A percentile compares a stretch with the other conserved stretches of the same genome.
Conservation (phyloP, 2,329 filamentous ascomycete genomes). For the Colletotrichum sp. region DNA sequence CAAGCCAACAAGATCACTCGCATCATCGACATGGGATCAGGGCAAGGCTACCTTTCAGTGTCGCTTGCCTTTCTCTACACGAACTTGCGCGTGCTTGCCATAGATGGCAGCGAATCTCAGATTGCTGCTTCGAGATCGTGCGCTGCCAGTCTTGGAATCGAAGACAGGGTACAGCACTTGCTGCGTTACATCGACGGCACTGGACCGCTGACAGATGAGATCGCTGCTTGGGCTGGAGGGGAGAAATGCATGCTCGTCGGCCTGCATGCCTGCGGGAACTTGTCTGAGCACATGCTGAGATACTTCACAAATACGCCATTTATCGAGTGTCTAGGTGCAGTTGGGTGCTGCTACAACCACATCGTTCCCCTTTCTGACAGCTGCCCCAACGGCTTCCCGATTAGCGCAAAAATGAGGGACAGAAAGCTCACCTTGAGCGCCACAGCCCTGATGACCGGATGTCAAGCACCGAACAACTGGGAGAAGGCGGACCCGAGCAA, state of each 20-base stretch:
- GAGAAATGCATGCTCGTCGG: constrained; percentile 34
- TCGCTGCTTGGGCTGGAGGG: constrained; percentile 29
- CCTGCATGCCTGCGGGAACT: constrained; percentile 34
- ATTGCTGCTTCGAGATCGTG: constrained; percentile 28
- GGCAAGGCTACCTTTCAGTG: constrained; percentile 34
- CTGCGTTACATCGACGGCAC: constrained; percentile 32
- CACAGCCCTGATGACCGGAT: constrained; percentile 36
- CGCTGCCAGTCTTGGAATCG: constrained; percentile 25
- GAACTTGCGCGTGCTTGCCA: constrained; percentile 28
- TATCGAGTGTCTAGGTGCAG: constrained; percentile 26
- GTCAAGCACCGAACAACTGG: constrained; percentile 38
- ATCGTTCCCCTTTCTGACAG: constrained; percentile 33
- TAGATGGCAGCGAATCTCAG: constrained; percentile 34
- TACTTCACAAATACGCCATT: constrained; percentile 27
- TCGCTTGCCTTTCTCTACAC: constrained; percentile 32
- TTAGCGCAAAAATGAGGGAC: constrained; percentile 36
- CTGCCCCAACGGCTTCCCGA: constrained; percentile 38
- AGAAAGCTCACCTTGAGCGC: constrained; percentile 27
- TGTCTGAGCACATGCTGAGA: constrained; percentile 35
- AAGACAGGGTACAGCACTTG: constrained; percentile 24
- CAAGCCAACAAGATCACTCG: constrained; percentile 25
- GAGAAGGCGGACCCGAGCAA: constrained; percentile 19
- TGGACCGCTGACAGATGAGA: constrained; percentile 20
- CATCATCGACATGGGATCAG: constrained; percentile 23
- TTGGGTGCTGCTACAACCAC: constrained; percentile 39